These are phyloP conservation scores for Hysterium pulicare DNA, from an alignment of 2,329 filamentous ascomycete species.

Conservation along the genomic window DNA sequence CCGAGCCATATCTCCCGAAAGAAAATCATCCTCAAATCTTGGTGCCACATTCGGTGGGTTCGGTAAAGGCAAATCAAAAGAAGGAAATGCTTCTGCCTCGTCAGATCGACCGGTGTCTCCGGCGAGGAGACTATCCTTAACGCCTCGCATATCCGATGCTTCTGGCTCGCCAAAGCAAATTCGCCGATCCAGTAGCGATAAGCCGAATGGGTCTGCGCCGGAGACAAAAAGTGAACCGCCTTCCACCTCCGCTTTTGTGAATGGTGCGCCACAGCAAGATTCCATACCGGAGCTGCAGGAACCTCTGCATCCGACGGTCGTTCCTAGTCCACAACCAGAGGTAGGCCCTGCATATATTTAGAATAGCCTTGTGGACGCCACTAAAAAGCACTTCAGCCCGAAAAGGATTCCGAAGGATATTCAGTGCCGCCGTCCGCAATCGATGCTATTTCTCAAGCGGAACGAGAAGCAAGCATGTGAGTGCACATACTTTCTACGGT, in stretches of 20 bases:
- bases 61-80: slow-evolving; percentile 62
- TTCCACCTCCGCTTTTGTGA: slow-evolving; percentile 19
- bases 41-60: slow-evolving; percentile 59
- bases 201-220: slow-evolving; percentile 29
- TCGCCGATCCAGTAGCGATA: slow-evolving; percentile 22
- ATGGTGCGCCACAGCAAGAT: slow-evolving; percentile 31
- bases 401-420: slow-evolving; percentile 72
- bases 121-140: slow-evolving; percentile 24
- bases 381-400: slow-evolving; percentile 25
- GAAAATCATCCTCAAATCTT: slow-evolving; percentile 55
- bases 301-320: slow-evolving; percentile 27
- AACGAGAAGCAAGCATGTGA: slow-evolving; percentile 57
- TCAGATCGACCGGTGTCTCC: slow-evolving; percentile 34
- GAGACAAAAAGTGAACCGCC: slow-evolving; percentile 17
- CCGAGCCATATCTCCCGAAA: slow-evolving; percentile 42
- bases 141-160: slow-evolving; percentile 27
- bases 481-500: background rate
- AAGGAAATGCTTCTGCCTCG: slow-evolving; percentile 48
- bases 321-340: slow-evolving; percentile 24
- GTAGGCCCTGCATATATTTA: slow-evolving; percentile 10
- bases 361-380: background rate
- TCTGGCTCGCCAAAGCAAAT: slow-evolving; percentile 32
- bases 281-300: slow-evolving; percentile 37
- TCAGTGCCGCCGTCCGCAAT: slow-evolving; percentile 64
- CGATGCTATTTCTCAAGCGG: slow-evolving; percentile 63